Base-by-base conservation (phyloP, 495 filamentous ascomycete species). In the Massariosphaeria phaeospora region DNA sequence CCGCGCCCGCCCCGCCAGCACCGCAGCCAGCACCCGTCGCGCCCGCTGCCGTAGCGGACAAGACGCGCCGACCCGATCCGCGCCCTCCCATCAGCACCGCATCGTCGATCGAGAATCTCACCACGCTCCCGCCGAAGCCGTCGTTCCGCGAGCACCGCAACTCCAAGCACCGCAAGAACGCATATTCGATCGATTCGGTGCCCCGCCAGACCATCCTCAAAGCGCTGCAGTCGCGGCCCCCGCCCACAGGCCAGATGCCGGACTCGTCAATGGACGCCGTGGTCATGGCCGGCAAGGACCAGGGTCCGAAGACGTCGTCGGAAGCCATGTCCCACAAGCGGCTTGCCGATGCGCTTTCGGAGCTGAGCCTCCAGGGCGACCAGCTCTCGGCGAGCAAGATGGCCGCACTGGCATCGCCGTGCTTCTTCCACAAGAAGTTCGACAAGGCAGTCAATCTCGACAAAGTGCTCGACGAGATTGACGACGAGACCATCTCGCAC, bases 361-460 rank as follows among this genome's bases (percentile, higher is more conserved):
- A 52, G 34, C 41, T 64, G 11, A 48, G 54, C 27, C 15, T 61
- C 11, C 12, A 45, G 18, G 30, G 38, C 23, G 57, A 46, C 15
- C 35, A 48, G 17, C 24, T 60, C 18, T 57, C 52, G 13, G 61
- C 84, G 25, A 75, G 76, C 27, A 79, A 87, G 55, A 66, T 79
- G 18, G 75, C 79, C 15, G 74, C 79, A 3, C 72, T 96, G 21
- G 84, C 91, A 65, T 94, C 88, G 31, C 93, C 93, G 0, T 97
- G 94, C 71, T 97, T 91, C 71, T 97, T 96, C 76, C 93, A 98
- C 70, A 85, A 91, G 70, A 80, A 89, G 34, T 97, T 98, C 66
- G 93, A 96, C 52, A 88, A 95, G 67, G 90, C 90, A 7, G 88
- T 98, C 57, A 90, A 98, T 69, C 85, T 96, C 36, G 87, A 94